phyloP scores from a whole-genome alignment of 257 asterid species.

The Cinchona pubescens region DNA sequence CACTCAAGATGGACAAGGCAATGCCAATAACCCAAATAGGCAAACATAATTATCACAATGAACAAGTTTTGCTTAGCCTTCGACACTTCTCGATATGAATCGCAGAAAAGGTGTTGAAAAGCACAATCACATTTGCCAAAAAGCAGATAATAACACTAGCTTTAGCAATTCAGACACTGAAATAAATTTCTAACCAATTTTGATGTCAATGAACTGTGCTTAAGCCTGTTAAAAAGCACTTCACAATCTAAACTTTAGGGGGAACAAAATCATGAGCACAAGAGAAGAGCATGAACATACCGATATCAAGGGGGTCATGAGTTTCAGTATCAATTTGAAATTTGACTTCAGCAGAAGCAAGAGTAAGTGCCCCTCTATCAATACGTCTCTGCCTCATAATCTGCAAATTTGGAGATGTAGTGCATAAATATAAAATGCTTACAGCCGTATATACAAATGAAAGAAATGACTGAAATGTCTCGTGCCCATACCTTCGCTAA shows the following conservation, averaged over 20 bases:
- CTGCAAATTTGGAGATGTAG: slow-evolving; percentile 38
- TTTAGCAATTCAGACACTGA: neutral
- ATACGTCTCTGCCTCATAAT: slow-evolving; percentile 95
- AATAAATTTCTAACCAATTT: neutral
- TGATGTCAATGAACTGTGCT: neutral
- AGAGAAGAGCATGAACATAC: slow-evolving; percentile 32
- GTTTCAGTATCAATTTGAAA: slow-evolving; percentile 98
- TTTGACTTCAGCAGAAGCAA: slow-evolving; percentile 99
- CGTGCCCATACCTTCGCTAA: slow-evolving; percentile 74
- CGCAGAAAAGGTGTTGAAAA: neutral
- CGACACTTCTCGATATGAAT: neutral
- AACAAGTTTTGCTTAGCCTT: neutral
- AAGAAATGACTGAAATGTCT: neutral
- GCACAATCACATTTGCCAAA: neutral
- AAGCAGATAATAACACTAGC: neutral
- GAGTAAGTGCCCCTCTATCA: slow-evolving; percentile 96
- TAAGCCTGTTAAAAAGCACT: neutral
- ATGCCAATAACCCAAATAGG: neutral
- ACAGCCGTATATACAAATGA: neutral
- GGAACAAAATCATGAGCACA: neutral
- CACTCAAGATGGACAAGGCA: neutral
- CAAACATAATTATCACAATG: neutral
- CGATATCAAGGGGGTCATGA: slow-evolving; percentile 97
- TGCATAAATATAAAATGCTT: neutral
- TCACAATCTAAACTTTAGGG: neutral